Conservation (phyloP, 2,329 filamentous ascomycete species). For the Colletotrichum scovillei region DNA sequence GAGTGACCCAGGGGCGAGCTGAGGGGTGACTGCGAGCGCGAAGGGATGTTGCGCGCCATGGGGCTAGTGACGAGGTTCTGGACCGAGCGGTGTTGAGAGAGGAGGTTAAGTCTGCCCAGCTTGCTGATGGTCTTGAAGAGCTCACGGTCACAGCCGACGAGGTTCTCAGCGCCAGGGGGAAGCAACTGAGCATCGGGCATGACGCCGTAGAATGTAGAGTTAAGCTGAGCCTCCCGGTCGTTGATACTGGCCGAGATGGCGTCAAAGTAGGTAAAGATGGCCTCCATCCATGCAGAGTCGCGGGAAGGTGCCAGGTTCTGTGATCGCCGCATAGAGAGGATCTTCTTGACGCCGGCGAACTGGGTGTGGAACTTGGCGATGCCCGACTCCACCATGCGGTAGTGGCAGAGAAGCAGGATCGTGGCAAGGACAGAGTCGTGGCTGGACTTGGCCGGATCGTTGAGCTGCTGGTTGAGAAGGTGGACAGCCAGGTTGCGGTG, state of each 20-base stretch:
- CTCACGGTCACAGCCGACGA: conserved; percentile 86
- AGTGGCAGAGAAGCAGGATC: conserved; percentile 88
- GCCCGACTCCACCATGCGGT: conserved; percentile 93
- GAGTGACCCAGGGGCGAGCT: conserved; percentile 55
- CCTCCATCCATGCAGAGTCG: conserved; percentile 89
- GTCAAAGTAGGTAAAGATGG: conserved; percentile 94
- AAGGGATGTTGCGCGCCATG: conserved; percentile 38
- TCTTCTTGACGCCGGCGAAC: conserved; percentile 91
- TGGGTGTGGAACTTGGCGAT: conserved; percentile 94
- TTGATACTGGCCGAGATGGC: conserved; percentile 93
- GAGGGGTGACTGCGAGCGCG: conserved; percentile 51
- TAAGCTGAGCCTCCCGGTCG: conserved; percentile 86
- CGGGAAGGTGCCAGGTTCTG: conserved; percentile 64
- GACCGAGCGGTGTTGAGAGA: conserved; percentile 77
- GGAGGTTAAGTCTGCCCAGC: conserved; percentile 84
- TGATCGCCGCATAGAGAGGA: conserved; percentile 79
- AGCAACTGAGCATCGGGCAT: conserved; percentile 60
- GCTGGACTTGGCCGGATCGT: conserved; percentile 78
- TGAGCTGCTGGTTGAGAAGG: conserved; percentile 85
- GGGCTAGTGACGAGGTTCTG: conserved; percentile 45
- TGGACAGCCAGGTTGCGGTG: conserved; percentile 84
- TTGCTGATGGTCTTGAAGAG: conserved; percentile 89
- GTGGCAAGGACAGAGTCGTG: conserved; percentile 91
- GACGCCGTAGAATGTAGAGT: conserved; percentile 72
- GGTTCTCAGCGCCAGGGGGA: conserved; percentile 78